Base-by-base conservation (phyloP, 495 filamentous ascomycete genomes). In the Amniculicola lignicola region DNA sequence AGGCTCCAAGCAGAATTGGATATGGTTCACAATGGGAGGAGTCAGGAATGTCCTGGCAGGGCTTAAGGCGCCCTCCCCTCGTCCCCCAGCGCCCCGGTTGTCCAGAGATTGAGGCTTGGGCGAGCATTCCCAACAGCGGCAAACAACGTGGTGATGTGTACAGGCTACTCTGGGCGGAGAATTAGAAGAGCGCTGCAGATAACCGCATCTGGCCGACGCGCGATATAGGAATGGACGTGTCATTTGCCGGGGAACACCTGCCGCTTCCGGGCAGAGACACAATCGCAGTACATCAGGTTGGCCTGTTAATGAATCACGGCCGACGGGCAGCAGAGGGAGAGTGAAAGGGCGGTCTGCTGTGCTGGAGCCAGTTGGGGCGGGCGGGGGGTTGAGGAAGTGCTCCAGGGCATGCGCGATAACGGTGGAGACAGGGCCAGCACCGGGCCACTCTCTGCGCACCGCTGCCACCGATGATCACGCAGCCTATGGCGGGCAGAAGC, bases 21-120 rank as follows among this genome's bases (percentile, higher is more conserved):
- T 16, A 55, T 10, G 29, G 21, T 36, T 51, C 47, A 58, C 37
- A 21, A 25, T 44, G 51, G 42, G 15, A 24, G 37, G 44, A 29
- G 29, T 27, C 24, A 33, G 51, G 59, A 57, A 51, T 57, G 52
- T 33, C n/a, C n/a, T n/a, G n/a, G n/a, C n/a, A n/a, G n/a, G n/a
- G n/a, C n/a, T n/a, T n/a, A n/a, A n/a, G n/a, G n/a, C n/a, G n/a
- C n/a, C n/a, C n/a, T n/a, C n/a, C n/a, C n/a, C n/a, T n/a, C n/a
- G n/a, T n/a, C n/a, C 14, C 21, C 47, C 31, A 50, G 46, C 27
- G 25, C 6, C 44, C 36, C 14, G 53, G 52, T 47, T 39, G 25
- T 15, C 12, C 14, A 14, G 33, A 40, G n/a, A 39, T 40, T 39
- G 52, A 22, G 43, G 7, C 16, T n/a, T 45, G 40, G 31, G 3